phyloP scores from a whole-genome alignment of 169 alveolate genomes.

The Nephromyces sp. region DNA sequence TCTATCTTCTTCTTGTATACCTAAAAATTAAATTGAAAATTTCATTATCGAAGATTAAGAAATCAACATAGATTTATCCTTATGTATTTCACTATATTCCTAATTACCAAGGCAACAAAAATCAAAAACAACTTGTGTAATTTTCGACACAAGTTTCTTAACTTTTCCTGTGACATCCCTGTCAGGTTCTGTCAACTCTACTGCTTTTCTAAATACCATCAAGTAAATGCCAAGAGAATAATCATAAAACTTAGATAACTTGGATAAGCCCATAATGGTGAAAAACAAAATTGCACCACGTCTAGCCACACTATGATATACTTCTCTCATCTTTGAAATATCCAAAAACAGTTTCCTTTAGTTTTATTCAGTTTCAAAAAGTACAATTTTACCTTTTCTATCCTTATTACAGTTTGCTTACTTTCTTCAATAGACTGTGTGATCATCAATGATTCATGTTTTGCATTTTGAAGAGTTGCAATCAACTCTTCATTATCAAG shows the following conservation, averaged over 20 bases:
- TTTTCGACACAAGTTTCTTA: slow-evolving; percentile 74
- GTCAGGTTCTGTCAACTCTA: slow-evolving; percentile 79
- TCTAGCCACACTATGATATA: slow-evolving; percentile 42
- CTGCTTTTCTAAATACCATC: slow-evolving; percentile 73
- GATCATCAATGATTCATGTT: slow-evolving; percentile 76
- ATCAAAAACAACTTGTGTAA: slow-evolving; percentile 79
- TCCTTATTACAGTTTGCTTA: slow-evolving; percentile 73
- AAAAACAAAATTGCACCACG: slow-evolving; percentile 65
- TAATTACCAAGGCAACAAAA: slow-evolving; percentile 74
- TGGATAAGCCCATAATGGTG: slow-evolving; percentile 80
- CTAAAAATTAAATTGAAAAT: slow-evolving; percentile 2
- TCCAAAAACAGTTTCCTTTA: background rate
- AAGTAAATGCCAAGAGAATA: slow-evolving; percentile 79
- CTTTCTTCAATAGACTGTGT: slow-evolving; percentile 74
- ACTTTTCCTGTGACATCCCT: slow-evolving; percentile 74
- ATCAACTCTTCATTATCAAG: slow-evolving; percentile 81
- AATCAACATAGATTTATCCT: background rate
- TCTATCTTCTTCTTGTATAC: slow-evolving; percentile 77
- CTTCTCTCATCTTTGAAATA: slow-evolving; percentile 13
- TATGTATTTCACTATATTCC: background rate
- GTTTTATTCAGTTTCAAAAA: background rate
- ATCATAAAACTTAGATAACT: slow-evolving; percentile 83
- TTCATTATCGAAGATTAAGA: background rate
- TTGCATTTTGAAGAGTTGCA: slow-evolving; percentile 74
- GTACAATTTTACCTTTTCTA: slow-evolving; percentile 52